Evolutionary conservation across 2,329 filamentous ascomycete species (phyloP).

Genomic region (Podosphaera xanthii): DNA sequence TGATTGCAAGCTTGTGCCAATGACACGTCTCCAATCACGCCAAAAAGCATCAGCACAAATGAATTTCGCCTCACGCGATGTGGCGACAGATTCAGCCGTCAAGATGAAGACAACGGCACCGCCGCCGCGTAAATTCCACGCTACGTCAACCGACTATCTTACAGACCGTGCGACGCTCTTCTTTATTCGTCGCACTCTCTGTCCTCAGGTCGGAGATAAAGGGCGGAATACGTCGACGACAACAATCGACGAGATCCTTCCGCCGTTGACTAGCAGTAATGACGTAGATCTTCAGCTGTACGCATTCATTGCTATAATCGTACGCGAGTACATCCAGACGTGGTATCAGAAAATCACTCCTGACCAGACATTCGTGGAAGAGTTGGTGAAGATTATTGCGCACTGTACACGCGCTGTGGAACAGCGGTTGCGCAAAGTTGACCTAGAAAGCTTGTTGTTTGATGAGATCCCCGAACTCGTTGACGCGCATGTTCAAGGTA

Average conservation of each 20-base stretch:
- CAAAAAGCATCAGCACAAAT: neutral
- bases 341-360: constrained; percentile 91
- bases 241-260: constrained; percentile 61
- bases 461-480: constrained; percentile 74
- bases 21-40: neutral
- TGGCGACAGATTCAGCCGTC: neutral
- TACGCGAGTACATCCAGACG: constrained; percentile 72
- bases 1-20: neutral
- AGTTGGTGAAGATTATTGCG: constrained; percentile 74
- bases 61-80: neutral
- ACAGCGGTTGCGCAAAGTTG: constrained; percentile 58
- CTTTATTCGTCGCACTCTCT: constrained; percentile 66
- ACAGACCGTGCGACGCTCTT: constrained; percentile 60
- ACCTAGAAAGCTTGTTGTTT: constrained; percentile 60
- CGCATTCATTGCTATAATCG: constrained; percentile 69
- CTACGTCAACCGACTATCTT: constrained; percentile 25
- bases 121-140: constrained; percentile 14
- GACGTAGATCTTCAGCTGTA: constrained; percentile 87
- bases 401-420: constrained; percentile 78
- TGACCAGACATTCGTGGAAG: constrained; percentile 68
- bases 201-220: constrained; percentile 42
- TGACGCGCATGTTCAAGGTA: constrained; percentile 60
- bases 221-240: constrained; percentile 23
- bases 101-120: constrained; percentile 4
- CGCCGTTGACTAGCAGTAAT: constrained; percentile 81